phyloP scores from a whole-genome alignment of 768 basidiomycete genomes.

The Cantharellus cinnabarinus region DNA sequence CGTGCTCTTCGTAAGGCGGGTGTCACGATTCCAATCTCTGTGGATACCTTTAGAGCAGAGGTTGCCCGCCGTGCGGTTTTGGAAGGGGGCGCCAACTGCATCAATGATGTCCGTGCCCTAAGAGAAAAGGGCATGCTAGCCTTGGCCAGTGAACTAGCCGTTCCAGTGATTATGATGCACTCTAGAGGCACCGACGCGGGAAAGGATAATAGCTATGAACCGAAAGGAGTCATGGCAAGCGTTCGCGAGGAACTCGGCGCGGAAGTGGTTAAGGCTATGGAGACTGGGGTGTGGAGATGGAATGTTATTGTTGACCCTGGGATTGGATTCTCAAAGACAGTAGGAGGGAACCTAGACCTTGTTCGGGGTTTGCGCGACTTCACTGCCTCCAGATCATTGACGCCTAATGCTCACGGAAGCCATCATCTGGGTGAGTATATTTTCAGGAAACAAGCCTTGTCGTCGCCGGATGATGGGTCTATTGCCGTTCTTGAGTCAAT shows the following conservation, averaged over 20 bases:
- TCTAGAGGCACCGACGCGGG: slow-evolving; percentile 62
- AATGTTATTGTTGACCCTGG: slow-evolving; percentile 81
- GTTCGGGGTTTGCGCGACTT: slow-evolving; percentile 31
- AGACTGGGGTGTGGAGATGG: slow-evolving; percentile 68
- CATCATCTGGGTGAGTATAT: background rate
- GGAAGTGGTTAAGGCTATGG: slow-evolving; percentile 43
- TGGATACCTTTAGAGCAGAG: slow-evolving; percentile 74
- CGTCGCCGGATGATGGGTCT: background rate
- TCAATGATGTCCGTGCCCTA: slow-evolving; percentile 83
- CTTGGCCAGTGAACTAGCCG: slow-evolving; percentile 39
- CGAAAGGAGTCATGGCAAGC: slow-evolving; percentile 40
- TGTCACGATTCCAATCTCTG: slow-evolving; percentile 36
- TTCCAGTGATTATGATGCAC: slow-evolving; percentile 87
- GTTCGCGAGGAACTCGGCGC: slow-evolving; percentile 51
- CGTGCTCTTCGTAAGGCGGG: slow-evolving; percentile 28
- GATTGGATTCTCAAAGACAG: slow-evolving; percentile 80
- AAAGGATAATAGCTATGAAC: slow-evolving; percentile 41
- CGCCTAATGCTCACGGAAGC: background rate
- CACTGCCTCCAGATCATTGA: slow-evolving; percentile 10
- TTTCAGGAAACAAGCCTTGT: background rate
- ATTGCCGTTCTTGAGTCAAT: background rate
- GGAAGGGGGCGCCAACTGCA: slow-evolving; percentile 67
- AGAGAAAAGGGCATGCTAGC: slow-evolving; percentile 47
- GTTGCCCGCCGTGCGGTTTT: slow-evolving; percentile 54
- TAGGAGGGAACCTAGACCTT: slow-evolving; percentile 51